Base-by-base conservation (phyloP, 306 rosid genomes). In the Malus orientalis region DNA sequence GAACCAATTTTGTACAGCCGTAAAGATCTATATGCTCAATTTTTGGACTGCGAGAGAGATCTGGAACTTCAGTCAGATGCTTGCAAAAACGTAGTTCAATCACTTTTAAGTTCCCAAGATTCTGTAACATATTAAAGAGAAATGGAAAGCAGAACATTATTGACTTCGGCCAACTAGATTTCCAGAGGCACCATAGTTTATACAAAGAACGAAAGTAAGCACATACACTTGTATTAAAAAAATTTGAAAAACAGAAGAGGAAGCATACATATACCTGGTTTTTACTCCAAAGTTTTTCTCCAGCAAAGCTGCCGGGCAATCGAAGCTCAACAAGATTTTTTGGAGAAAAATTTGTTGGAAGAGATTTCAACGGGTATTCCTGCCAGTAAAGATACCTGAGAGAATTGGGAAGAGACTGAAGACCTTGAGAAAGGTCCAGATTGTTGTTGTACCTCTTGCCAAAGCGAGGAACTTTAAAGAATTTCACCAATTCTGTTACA, bases 71-170 rank as follows among this genome's bases (percentile, higher is more conserved):
- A 67, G 15, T 19, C 29, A 73, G 68, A 5, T 27, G 2, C 3
- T 0, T 0, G 19, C 40, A 72, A 1, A 0, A 0, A 1, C 22
- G 0, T 20, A 73, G 69, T n/a, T 32, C 42, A 2, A 78, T 36
- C 30, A 3, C 19, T 25, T 38, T 78, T 29, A 78, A 71, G 25
- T 58, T 71, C 25, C 1, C 8, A 16, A 25, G 77, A 49, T 1
- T 33, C 81, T 78, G 66, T 23, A 38, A 38, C 23, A 78, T 7
- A 18, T 30, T 51, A 36, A 63, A 25, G 1, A 20, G 0, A 57
- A 38, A 32, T 3, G 1, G 74, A 1, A 38, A 8, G 25, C 1
- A 23, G 11, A 25, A 10, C n/a, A 25, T 42, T 27, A 53, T 1
- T 5, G 11, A 4, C 71, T 12, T 40, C 0, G 5, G 3, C 6